Evolutionary conservation across 371 early-diverging fungal species (phyloP), one percentile per base, ranked within the genome.

Genomic region (Synchytrium microbalum): DNA sequence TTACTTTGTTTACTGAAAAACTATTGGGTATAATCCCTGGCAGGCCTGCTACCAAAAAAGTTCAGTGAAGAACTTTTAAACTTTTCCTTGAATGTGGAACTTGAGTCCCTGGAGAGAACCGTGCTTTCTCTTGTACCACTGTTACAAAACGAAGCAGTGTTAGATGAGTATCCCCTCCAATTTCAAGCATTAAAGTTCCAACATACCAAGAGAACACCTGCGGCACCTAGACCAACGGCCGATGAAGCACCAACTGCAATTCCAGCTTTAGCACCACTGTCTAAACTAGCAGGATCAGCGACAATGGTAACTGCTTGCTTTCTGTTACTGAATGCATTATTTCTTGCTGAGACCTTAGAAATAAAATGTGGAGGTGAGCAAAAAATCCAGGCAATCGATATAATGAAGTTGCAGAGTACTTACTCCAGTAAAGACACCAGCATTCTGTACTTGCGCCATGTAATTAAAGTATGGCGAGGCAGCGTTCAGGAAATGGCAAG

Each of bases 281-380:
- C 66, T 13, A 54, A 30, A 31, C 46, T 28, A 29, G 66, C 68
- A 27, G 67, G 61, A 1, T 24, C 33, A 1, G 60, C 73, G 28
- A 64, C 63, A 5, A 72, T 19, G 8, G 60, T 63, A 0, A 60
- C 65, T 31, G 71, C 71, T 60, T 69, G 67, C 24, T 66, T 65
- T 30, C 76, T 32, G 64, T 75, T 75, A 14, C 64, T 61, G 60
- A 75, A 75, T 2, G 66, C 70, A 58, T 71, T 70, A 64, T 75
- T 75, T 25, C 76, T 28, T 2, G 72, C 67, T 58, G 57, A 28
- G 53, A 69, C 52, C 58, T 58, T 69, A 66, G 27, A 58, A 31
- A 56, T 70, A 68, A 10, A 59, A 64, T 13, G 66, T 5, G 5
- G 70, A 67, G 24, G 65, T 26, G 60, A 69, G 71, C 27, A 65